Evolutionary conservation across 768 basidiomycete species (phyloP), one percentile per base, ranked within the genome.

Genomic region (Leucocoprinus birnbaumii): DNA sequence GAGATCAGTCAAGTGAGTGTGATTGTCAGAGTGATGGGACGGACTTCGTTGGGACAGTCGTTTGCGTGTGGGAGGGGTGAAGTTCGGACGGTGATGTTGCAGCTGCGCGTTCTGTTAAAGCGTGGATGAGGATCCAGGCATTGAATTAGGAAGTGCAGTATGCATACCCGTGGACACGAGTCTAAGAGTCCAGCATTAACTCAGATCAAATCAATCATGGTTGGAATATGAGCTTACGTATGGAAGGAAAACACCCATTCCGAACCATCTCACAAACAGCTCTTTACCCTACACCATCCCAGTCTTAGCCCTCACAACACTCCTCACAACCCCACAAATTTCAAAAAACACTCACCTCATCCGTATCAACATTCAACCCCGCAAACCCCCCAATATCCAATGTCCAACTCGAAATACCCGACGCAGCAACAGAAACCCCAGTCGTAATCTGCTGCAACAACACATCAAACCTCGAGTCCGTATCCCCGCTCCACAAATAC

Each of bases 401-500:
- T 18, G 71, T 72, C 71, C 71, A 72, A 7, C 67, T 64, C 1
- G 71, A 71, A 9, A 72, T 72, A 11, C 71, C 70, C 16, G 69
- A 69, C 11, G 71, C 69, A 22, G 69, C 68, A 13, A 71, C 62
- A 24, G 65, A 69, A 1, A 68, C 67, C 3, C 70, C 70, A 22
- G 65, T 59, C 13, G 71, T 72, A 35, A 72, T 65, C 56, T 72
- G 71, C 48, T 72, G 70, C 41, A 69, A 53, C 19, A 72, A 45
- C 34, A 70, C 69, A 50, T 69, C 67, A 50, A 70, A 71, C 26
- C 62, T 56, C n/a, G 69, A 69, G 26, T 64, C 61, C 5, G 71
- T 72, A 56, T 72, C 71, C 4, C 70, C 71, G 52, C 68, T 69
- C 71, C 71, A 72, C 7, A 72, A 55, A 50, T 71, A 72, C 24